Evolutionary conservation across 345 rosid species (phyloP).

Genomic region (Heritiera fomes): DNA sequence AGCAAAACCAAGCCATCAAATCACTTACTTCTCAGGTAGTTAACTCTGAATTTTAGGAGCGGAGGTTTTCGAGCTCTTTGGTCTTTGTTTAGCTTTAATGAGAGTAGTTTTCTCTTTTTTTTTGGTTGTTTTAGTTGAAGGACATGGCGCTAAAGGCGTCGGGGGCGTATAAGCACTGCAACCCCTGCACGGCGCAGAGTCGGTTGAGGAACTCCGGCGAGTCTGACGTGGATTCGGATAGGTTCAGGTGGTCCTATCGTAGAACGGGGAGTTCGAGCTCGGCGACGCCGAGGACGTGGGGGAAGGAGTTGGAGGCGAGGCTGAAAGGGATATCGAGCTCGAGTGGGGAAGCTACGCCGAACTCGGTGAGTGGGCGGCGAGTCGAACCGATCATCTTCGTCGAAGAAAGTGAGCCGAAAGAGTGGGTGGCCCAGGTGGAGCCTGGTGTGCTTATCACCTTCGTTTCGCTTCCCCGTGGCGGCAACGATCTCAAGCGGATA

Average conservation of each 20-base stretch:
- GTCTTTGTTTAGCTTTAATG: not conserved
- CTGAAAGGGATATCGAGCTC: slow-evolving; percentile 58
- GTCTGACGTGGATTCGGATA: slow-evolving; percentile 68
- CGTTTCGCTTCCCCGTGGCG: slow-evolving; percentile 88
- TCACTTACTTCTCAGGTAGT: slow-evolving; percentile 85
- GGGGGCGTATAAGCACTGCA: slow-evolving; percentile 86
- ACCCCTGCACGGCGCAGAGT: slow-evolving; percentile 68
- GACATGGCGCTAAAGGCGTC: slow-evolving; percentile 95
- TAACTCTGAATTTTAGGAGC: not conserved
- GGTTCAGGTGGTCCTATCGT: slow-evolving; percentile 64
- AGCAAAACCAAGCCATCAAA: slow-evolving; percentile 51
- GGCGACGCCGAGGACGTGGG: slow-evolving; percentile 65
- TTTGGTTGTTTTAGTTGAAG: slow-evolving; percentile 53
- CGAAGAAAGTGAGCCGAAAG: slow-evolving; percentile 84
- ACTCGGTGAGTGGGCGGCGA: slow-evolving; percentile 61
- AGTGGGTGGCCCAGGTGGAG: slow-evolving; percentile 99
- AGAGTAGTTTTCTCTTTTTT: not conserved
- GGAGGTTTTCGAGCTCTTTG: not conserved
- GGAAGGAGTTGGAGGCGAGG: slow-evolving; percentile 85
- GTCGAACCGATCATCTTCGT: slow-evolving; percentile 66
- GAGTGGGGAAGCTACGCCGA: slow-evolving; percentile 79
- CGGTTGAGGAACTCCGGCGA: slow-evolving; percentile 45
- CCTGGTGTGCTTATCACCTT: slow-evolving; percentile 94
- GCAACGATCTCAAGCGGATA: slow-evolving; percentile 91
- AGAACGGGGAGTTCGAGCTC: slow-evolving; percentile 83